Conservation (phyloP, 495 filamentous ascomycete species). For the Corynascus novoguineensis region DNA sequence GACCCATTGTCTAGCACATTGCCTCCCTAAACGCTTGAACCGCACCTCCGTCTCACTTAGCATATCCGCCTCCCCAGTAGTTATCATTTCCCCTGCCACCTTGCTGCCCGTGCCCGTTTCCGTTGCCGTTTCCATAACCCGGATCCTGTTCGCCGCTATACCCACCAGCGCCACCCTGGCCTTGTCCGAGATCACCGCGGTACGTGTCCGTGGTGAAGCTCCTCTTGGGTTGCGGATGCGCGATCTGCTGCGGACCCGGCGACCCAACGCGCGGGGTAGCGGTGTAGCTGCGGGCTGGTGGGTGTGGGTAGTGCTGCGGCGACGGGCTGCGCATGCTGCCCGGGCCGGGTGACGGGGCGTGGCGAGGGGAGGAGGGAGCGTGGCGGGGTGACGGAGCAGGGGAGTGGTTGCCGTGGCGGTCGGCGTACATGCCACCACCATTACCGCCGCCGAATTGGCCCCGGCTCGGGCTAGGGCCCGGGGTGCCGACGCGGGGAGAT, state of each 20-base stretch:
- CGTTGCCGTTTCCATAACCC: neutral
- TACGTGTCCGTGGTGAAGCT: slow-evolving; percentile 26
- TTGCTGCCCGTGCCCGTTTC: neutral
- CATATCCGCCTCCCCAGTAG: slow-evolving; percentile 11
- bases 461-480: slow-evolving; percentile 8
- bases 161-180: neutral
- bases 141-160: neutral
- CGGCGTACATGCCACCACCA: neutral
- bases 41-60: neutral
- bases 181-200: neutral
- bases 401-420: slow-evolving; percentile 7
- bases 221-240: slow-evolving; percentile 27
- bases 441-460: no score
- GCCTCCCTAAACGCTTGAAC: neutral
- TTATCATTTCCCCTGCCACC: slow-evolving; percentile 3
- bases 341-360: neutral
- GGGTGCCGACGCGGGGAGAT: slow-evolving; percentile 22
- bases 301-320: neutral
- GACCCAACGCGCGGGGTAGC: slow-evolving; percentile 18
- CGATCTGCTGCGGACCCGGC: slow-evolving; percentile 23
- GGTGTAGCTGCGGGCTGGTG: slow-evolving; percentile 7
- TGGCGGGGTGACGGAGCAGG: slow-evolving; percentile 12
- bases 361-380: slow-evolving; percentile 8
- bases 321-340: slow-evolving; percentile 5
- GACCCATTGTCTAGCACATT: no score